phyloP scores from a whole-genome alignment of 108 stramenopile species.

The Aurantiochytrium sp. region DNA sequence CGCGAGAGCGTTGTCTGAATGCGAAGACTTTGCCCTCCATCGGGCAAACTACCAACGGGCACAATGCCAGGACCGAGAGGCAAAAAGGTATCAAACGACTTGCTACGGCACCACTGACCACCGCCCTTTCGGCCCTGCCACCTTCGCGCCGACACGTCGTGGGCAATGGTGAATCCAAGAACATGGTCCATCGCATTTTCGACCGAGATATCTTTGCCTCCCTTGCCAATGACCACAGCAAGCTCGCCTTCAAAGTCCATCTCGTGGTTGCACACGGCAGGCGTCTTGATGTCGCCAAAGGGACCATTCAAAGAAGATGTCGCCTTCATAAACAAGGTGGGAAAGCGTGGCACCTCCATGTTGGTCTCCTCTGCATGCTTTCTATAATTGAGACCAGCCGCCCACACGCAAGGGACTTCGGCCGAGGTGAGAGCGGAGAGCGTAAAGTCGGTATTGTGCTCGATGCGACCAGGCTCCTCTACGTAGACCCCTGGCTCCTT shows the following conservation, averaged over 20 bases:
- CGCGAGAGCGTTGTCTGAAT: constrained; percentile 19
- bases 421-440: background rate
- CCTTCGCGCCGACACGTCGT: constrained; percentile 21
- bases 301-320: constrained; percentile 20
- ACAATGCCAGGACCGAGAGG: constrained; percentile 33
- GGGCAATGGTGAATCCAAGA: constrained; percentile 34
- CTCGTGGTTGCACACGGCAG: background rate
- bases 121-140: constrained; percentile 35
- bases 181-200: constrained; percentile 35
- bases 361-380: constrained; percentile 23
- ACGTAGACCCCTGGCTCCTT: background rate
- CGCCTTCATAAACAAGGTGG: constrained; percentile 34
- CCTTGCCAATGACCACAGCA: constrained; percentile 34
- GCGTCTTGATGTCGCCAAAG: constrained; percentile 11
- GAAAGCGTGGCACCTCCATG: constrained; percentile 15
- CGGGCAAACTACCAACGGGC: background rate
- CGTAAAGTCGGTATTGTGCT: background rate
- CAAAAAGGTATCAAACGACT: constrained; percentile 34
- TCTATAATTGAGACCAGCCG: constrained; percentile 31
- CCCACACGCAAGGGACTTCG: background rate
- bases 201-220: constrained; percentile 16
- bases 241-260: constrained; percentile 44
- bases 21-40: constrained; percentile 12
- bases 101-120: constrained; percentile 33
- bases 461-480: background rate